phyloP scores from a whole-genome alignment of 345 rosid species.

The Clarkia xantiana region DNA sequence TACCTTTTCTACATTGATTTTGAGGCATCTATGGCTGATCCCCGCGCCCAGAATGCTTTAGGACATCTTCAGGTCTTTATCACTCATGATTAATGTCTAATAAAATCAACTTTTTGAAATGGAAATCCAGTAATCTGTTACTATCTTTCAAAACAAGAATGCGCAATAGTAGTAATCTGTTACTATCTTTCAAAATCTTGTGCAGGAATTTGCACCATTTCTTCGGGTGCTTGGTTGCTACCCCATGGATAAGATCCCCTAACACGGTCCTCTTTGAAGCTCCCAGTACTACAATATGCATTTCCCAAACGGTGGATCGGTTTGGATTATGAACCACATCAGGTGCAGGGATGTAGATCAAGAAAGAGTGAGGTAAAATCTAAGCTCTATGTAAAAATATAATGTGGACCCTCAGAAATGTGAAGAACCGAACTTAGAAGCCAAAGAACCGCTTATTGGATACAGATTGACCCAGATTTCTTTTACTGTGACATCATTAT shows the following conservation, averaged over 20 bases:
- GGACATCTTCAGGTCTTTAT: constrained; percentile 31
- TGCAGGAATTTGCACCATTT: constrained; percentile 51
- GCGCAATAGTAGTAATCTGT: background rate
- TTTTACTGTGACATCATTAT: too few relatives aligned
- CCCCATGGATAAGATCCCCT: constrained; percentile 22
- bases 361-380: too few relatives aligned
- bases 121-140: too few relatives aligned
- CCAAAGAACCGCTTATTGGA: too few relatives aligned
- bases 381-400: too few relatives aligned
- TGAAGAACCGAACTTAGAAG: too few relatives aligned
- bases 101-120: background rate
- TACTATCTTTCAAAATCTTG: background rate
- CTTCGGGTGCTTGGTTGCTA: constrained; percentile 59
- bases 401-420: too few relatives aligned
- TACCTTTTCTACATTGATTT: constrained; percentile 42
- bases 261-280: background rate
- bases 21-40: constrained; percentile 51
- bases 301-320: background rate
- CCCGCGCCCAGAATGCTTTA: constrained; percentile 37
- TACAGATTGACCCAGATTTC: too few relatives aligned
- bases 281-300: too few relatives aligned
- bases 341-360: background rate
- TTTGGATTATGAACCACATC: too few relatives aligned
- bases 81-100: background rate
- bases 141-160: too few relatives aligned